Conservation (phyloP, 2,329 filamentous ascomycete species). For the Ophiosphaerella herpotricha region DNA sequence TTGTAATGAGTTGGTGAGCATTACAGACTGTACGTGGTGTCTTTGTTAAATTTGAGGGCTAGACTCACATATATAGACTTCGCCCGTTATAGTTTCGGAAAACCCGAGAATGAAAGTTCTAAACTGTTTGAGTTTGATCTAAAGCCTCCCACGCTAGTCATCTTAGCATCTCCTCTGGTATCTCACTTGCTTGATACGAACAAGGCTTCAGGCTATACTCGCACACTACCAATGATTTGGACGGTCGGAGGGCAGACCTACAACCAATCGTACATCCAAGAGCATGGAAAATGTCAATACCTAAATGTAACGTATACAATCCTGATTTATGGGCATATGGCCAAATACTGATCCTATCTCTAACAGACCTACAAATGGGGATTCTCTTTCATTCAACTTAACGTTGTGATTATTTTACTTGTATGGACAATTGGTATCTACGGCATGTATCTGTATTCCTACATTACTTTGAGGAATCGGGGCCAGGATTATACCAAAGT, state of each 20-base stretch:
- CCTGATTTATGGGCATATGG: too few species aligned
- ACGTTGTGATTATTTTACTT: conserved; percentile 13
- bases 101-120: too few species aligned
- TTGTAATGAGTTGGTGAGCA: not conserved
- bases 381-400: conserved; percentile 28
- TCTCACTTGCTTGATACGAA: not conserved
- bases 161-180: not conserved
- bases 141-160: not conserved
- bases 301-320: not conserved
- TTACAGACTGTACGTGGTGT: not conserved
- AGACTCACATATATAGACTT: too few species aligned
- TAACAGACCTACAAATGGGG: conserved; percentile 28
- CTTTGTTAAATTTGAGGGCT: not conserved
- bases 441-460: conserved; percentile 18
- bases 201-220: too few species aligned
- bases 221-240: conserved; percentile 4
- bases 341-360: conserved; percentile 5
- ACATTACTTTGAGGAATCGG: conserved; percentile 7
- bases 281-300: conserved; percentile 17
- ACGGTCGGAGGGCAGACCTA: conserved; percentile 4
- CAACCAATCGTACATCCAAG: not conserved
- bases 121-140: not conserved
- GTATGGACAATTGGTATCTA: conserved; percentile 23
- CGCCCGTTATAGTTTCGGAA: too few species aligned
- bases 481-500: conserved; percentile 5